These are phyloP conservation scores for Bisporella sp. DNA, from an alignment of 2,329 filamentous ascomycete genomes.

Conservation along the genomic window DNA sequence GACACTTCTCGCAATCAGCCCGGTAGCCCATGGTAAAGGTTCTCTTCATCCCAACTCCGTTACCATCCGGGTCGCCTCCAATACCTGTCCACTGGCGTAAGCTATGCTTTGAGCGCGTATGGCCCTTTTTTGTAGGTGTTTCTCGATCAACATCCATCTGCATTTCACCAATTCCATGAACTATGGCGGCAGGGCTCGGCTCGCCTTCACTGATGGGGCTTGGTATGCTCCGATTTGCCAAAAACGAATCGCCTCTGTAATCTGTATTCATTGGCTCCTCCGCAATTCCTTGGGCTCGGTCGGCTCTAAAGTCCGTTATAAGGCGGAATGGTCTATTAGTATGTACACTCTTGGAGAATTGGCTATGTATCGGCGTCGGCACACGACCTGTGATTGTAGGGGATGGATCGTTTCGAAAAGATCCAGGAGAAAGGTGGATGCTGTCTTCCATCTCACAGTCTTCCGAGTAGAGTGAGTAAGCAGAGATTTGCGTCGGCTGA, in stretches of 20 bases:
- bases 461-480: conserved; percentile 18
- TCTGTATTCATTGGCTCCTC: background rate
- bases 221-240: conserved; percentile 23
- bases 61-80: conserved; percentile 12
- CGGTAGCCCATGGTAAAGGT: conserved; percentile 74
- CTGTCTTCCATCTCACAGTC: conserved; percentile 28
- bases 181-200: conserved; percentile 24
- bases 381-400: conserved; percentile 22
- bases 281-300: conserved; percentile 14
- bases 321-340: conserved; percentile 13
- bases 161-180: conserved; percentile 23
- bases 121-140: conserved; percentile 27
- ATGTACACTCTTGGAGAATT: conserved; percentile 22
- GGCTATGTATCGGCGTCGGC: conserved; percentile 28
- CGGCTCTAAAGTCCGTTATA: conserved; percentile 16
- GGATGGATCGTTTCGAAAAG: conserved; percentile 23
- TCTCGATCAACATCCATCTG: conserved; percentile 25
- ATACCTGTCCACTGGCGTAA: conserved; percentile 24
- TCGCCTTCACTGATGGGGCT: conserved; percentile 29
- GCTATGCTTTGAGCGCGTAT: conserved; percentile 26
- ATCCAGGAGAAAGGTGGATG: conserved; percentile 22
- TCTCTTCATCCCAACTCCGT: conserved; percentile 49
- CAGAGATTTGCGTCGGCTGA: conserved; percentile 20
- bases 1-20: conserved; percentile 72
- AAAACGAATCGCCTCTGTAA: conserved; percentile 14